A percentile compares a stretch with the other conserved stretches of the same genome.
Conservation (phyloP, 306 rosid genomes). For the Glycine latifolia region DNA sequence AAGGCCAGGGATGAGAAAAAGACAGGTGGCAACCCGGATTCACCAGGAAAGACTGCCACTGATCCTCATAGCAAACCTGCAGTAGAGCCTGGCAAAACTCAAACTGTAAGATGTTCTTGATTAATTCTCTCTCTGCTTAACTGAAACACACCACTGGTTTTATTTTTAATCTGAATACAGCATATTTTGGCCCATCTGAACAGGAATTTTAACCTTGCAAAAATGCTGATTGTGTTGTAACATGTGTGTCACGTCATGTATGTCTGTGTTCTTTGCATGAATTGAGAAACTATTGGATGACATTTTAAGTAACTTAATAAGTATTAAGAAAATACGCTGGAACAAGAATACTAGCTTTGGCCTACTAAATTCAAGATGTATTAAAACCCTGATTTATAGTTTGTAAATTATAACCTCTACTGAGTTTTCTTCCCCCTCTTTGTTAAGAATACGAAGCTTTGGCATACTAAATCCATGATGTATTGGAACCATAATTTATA, state of each 20-base stretch:
- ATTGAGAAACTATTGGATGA: slow-evolving; percentile 6
- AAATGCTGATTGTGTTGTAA: slow-evolving; percentile 23
- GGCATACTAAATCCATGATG: slow-evolving; percentile 30
- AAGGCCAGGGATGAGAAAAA: slow-evolving; percentile 98
- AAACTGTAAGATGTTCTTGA: slow-evolving; percentile 66
- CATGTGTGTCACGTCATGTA: not conserved
- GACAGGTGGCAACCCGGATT: slow-evolving; percentile 94
- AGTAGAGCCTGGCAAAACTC: slow-evolving; percentile 74
- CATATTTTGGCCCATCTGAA: slow-evolving; percentile 29
- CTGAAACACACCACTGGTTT: not conserved
- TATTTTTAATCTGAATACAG: not conserved
- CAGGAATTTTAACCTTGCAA: slow-evolving; percentile 4
- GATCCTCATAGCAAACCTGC: slow-evolving; percentile 69
- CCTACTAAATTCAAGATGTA: slow-evolving; percentile 39
- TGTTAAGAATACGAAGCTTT: too few relatives aligned
- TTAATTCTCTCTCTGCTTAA: not conserved
- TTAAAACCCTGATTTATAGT: slow-evolving; percentile 36
- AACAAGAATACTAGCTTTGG: slow-evolving; percentile 23
- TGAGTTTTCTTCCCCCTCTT: too few relatives aligned
- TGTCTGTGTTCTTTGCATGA: not conserved
- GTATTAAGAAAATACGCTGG: slow-evolving; percentile 29
- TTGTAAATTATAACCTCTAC: not conserved
- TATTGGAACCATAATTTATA: slow-evolving; percentile 29
- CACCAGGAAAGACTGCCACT: slow-evolving; percentile 72
- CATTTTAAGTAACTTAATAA: slow-evolving; percentile 18